These are phyloP conservation scores for Vitis hybrid DNA, from an alignment of 177 flowering plant genomes.

Conservation along the genomic window DNA sequence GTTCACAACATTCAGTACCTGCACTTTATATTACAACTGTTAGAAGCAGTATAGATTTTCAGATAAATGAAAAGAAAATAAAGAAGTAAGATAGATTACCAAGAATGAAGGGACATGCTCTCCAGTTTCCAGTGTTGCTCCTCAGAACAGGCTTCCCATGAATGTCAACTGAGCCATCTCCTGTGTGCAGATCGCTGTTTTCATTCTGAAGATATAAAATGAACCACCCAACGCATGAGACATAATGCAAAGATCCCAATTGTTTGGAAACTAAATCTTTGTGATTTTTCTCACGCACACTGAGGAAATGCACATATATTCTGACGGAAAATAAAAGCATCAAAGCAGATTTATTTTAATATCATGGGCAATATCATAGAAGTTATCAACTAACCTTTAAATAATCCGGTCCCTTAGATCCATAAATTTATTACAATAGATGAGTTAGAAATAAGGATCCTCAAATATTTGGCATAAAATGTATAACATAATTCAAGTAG, in stretches of 20 bases:
- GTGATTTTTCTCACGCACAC: too few species aligned
- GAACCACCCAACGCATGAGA: neutral
- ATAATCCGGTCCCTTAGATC: neutral
- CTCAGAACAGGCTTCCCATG: constrained; percentile 73
- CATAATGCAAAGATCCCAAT: neutral
- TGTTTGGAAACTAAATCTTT: neutral
- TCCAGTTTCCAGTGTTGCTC: constrained; percentile 86
- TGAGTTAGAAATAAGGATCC: too few species aligned
- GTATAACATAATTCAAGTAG: too few species aligned
- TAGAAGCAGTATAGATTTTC: neutral
- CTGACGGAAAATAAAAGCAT: neutral
- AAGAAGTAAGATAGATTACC: constrained; percentile 28
- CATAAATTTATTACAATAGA: neutral
- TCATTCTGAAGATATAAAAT: constrained; percentile 30
- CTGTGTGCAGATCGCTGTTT: constrained; percentile 52
- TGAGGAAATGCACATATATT: neutral
- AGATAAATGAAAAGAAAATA: neutral
- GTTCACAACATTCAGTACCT: constrained; percentile 90
- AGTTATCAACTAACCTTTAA: neutral
- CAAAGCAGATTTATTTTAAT: neutral
- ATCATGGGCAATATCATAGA: neutral
- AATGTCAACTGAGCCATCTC: constrained; percentile 90
- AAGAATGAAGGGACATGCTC: constrained; percentile 87
- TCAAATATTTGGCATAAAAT: too few species aligned
- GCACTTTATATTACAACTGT: constrained; percentile 16